Evolutionary conservation across 495 filamentous ascomycete genomes (phyloP).

Genomic region (Gamarada debralockiae): DNA sequence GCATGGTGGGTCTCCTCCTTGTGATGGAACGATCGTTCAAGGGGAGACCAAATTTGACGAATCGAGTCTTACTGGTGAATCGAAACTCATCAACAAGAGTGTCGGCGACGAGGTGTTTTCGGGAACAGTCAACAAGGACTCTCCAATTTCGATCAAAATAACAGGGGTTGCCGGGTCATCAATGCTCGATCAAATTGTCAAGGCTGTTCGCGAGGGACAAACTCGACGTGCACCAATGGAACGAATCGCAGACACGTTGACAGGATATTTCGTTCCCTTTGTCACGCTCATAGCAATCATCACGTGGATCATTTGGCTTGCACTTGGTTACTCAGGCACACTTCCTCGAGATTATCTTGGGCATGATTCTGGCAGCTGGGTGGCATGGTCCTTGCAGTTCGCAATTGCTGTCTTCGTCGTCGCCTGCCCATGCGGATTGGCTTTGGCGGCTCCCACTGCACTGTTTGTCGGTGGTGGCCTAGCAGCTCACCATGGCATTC

Average conservation of each 20-base stretch:
- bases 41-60: conserved; percentile 78
- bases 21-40: conserved; percentile 67
- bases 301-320: conserved; percentile 83
- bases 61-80: conserved; percentile 87
- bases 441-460: conserved; percentile 87
- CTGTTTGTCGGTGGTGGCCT: conserved; percentile 88
- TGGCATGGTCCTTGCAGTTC: conserved; percentile 85
- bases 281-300: conserved; percentile 76
- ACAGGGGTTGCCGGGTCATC: conserved; percentile 71
- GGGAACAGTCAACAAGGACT: conserved; percentile 80
- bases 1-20: conserved; percentile 80
- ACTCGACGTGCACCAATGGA: conserved; percentile 84
- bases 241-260: conserved; percentile 76
- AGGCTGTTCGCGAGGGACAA: conserved; percentile 87
- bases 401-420: conserved; percentile 94
- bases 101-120: conserved; percentile 72
- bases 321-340: conserved; percentile 63
- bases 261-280: conserved; percentile 83
- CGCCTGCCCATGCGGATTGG: conserved; percentile 91
- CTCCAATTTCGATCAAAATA: conserved; percentile 65
- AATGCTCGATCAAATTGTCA: conserved; percentile 90
- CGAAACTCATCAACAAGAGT: conserved; percentile 66
- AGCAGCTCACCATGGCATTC: conserved; percentile 82
- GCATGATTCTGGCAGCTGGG: conserved; percentile 68
- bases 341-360: conserved; percentile 67